Evolutionary conservation across 148 eudicot species (phyloP).

Genomic region (Persicaria tinctoria): DNA sequence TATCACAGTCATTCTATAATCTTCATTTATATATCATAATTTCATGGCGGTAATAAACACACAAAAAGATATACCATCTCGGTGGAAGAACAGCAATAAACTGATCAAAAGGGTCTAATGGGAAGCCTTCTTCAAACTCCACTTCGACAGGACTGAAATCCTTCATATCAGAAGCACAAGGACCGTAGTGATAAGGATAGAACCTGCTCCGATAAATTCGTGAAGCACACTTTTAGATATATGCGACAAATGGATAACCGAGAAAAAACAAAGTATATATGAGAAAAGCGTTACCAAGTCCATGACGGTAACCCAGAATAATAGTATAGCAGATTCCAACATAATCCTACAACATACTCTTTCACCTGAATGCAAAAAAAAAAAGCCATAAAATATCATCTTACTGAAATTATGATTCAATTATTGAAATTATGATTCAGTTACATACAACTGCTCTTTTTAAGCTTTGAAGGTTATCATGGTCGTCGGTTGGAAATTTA

Average conservation of each 20-base stretch:
- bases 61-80: slow-evolving; percentile 25
- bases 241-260: background rate
- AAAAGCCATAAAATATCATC: background rate
- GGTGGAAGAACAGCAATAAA: slow-evolving; percentile 65
- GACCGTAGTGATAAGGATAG: slow-evolving; percentile 46
- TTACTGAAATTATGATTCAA: background rate
- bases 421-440: background rate
- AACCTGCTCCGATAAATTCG: slow-evolving; percentile 28
- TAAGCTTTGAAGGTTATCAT: slow-evolving; percentile 14
- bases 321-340: slow-evolving; percentile 30
- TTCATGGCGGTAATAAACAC: background rate
- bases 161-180: slow-evolving; percentile 52
- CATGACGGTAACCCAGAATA: slow-evolving; percentile 42
- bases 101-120: slow-evolving; percentile 54
- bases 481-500: slow-evolving; percentile 22
- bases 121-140: slow-evolving; percentile 36
- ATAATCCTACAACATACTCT: slow-evolving; percentile 41
- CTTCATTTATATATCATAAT: background rate
- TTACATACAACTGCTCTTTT: slow-evolving; percentile 28
- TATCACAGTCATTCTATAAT: background rate
- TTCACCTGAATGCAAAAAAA: slow-evolving; percentile 24
- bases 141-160: slow-evolving; percentile 33
- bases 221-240: background rate
- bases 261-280: background rate
- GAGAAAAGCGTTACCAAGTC: slow-evolving; percentile 26